Percentiles rank a stretch among this genome's conserved stretches.
phyloP scores from a whole-genome alignment of 371 early-diverging fungal species.

The Actinomortierella wolfii region DNA sequence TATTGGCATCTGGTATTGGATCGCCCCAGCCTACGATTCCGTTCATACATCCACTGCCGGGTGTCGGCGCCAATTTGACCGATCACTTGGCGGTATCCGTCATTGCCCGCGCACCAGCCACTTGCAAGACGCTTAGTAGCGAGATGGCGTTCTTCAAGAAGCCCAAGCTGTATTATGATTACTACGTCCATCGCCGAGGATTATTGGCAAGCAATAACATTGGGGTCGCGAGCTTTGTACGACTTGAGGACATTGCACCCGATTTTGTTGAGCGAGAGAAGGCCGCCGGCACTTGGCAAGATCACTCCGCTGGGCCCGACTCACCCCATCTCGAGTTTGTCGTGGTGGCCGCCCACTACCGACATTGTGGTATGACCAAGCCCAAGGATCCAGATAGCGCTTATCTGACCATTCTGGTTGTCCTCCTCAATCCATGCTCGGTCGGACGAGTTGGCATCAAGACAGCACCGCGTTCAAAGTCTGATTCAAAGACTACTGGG shows the following conservation, averaged over 20 bases:
- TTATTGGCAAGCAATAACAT: background rate
- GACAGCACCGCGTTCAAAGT: no score
- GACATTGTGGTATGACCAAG: no score
- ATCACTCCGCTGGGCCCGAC: background rate
- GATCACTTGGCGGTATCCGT: slow-evolving; percentile 12
- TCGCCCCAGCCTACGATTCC: slow-evolving; percentile 13
- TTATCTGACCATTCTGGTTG: slow-evolving; percentile 20
- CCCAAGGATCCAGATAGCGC: no score
- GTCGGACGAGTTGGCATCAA: slow-evolving; percentile 16
- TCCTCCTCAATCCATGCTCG: slow-evolving; percentile 33
- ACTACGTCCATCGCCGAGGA: background rate
- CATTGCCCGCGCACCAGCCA: slow-evolving; percentile 2
- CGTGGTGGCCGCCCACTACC: no score
- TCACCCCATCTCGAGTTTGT: background rate
- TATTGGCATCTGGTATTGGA: slow-evolving; percentile 29
- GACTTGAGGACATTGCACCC: slow-evolving; percentile 7
- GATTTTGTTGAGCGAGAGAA: slow-evolving; percentile 7
- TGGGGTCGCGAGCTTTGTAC: slow-evolving; percentile 1
- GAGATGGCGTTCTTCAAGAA: background rate
- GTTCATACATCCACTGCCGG: slow-evolving; percentile 12
- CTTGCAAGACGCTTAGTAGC: slow-evolving; percentile 4
- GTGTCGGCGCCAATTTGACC: slow-evolving; percentile 21
- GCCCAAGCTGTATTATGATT: background rate
- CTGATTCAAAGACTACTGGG: no score
- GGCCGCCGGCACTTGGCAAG: slow-evolving; percentile 1